A percentile compares a stretch with the other conserved stretches of the same genome.
phyloP scores from a whole-genome alignment of 805 yeast genomes.

The Saccharomycopsis fibuligera region DNA sequence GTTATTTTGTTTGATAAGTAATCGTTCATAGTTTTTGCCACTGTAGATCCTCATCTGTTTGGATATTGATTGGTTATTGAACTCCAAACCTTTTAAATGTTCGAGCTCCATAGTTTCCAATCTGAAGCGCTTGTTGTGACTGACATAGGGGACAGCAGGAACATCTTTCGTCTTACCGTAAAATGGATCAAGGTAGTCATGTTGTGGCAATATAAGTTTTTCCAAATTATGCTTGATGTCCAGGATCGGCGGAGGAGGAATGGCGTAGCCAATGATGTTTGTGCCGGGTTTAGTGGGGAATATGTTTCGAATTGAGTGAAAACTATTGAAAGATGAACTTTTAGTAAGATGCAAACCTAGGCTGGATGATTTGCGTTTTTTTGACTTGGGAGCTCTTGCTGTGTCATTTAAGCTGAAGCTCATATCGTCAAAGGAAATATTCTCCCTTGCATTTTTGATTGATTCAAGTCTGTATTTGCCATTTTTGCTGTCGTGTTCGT shows the following conservation, averaged over 20 bases:
- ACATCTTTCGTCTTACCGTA: conserved; percentile 50
- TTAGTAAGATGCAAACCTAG: too few species aligned
- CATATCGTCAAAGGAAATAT: conserved; percentile 19
- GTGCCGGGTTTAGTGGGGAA: too few species aligned
- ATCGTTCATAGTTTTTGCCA: background rate
- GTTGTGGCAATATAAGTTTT: conserved; percentile 39
- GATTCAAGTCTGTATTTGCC: background rate
- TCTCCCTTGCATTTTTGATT: conserved; percentile 10
- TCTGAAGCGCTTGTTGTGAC: conserved; percentile 59
- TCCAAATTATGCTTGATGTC: conserved; percentile 44
- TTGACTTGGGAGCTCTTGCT: too few species aligned
- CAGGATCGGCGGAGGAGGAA: conserved; percentile 21
- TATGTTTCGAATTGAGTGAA: background rate
- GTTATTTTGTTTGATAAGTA: background rate
- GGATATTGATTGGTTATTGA: conserved; percentile 1
- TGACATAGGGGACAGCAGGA: conserved; percentile 47
- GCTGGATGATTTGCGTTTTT: background rate
- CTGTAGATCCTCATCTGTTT: background rate
- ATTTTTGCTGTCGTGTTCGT: background rate
- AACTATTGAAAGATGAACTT: too few species aligned
- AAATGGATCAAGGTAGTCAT: conserved; percentile 56
- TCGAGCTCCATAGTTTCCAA: conserved; percentile 35
- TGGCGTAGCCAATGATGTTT: conserved; percentile 17
- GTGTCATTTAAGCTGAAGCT: conserved; percentile 5
- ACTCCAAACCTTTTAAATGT: background rate